Evolutionary conservation across 2,329 filamentous ascomycete genomes (phyloP), one percentile per base, ranked within the genome.

Genomic region (Paramyrothecium sp.): DNA sequence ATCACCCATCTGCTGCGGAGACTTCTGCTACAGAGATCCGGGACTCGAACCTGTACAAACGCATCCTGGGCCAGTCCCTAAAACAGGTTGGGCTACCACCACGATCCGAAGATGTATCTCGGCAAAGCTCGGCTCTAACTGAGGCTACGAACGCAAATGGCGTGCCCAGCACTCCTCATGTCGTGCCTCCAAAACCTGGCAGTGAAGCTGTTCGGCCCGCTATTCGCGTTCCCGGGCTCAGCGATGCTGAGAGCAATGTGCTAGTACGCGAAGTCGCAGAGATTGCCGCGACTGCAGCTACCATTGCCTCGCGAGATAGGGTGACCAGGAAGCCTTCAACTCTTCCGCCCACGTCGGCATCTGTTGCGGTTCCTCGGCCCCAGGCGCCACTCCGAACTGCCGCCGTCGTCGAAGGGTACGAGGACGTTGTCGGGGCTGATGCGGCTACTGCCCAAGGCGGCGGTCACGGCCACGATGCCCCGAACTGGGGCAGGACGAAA

Each of bases 401-500:
- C 22, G 74, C 72, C 3, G 71, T 79, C 48, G 69, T 71, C 7
- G 78, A 81, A 13, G 71, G 75, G 38, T 84, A 85, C 44, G 81
- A 83, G 33, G 67, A 70, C 19, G 76, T 60, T 7, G 63, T 60
- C 3, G 65, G 61, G 2, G 66, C 66, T 1, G 71, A 66, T n/a
- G 67, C 64, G 2, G 67, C 68, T 34, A 67, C 69, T 8, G 72
- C 69, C 0, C 75, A 75, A 46, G 69, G 68, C 44, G 69, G 65
- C 47, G 67, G 74, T 16, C 81, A 82, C 54, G 91, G 90, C 50
- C 96, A 99, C 67, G 95, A 99, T 73, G 95, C 95, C n/a, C 95
- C 95, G 4, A 99, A 99, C 71, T 99, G 95, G 95, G 91, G 94
- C 67, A 88, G 92, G 60, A 85, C 83, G 54, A 98, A 98, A 83